Base-by-base conservation (phyloP, 257 asterid species). In the Anisodus tanguticus region DNA sequence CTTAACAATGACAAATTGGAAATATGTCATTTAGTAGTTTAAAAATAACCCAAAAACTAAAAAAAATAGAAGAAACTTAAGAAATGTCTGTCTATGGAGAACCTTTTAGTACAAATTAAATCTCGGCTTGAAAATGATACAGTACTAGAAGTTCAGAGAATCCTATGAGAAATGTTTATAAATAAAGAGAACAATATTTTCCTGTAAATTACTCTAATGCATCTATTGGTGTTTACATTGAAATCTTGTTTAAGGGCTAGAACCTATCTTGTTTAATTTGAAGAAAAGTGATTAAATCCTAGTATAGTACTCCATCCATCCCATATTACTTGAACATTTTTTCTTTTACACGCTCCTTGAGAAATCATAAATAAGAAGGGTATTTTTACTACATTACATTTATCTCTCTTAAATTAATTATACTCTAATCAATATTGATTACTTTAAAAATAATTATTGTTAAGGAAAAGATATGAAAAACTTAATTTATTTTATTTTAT, bases 181-280 rank as follows among this genome's bases (percentile, higher is more conserved):
- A 9, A 69, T 6, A 15, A 68, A 12, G 12, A 68, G 11, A 68
- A 15, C 6, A 3, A 37, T 68, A 68, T 37, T 68, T 68, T 68
- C 76, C 22, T 37, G 59, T 15, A 19, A 70, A 43, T 43, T 71
- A 71, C 79, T 71, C 79, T 71, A 47, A 72, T 72, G 54, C 53
- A 57, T 57, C 19, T 57, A 57, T 51, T 51, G 57, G 60, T 68
- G 39, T 71, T 43, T 70, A 22, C 22, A 70, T n/a, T 41, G 79
- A 19, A 17, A 8, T 70, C 76, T 67, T 67, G 9, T 67, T 67
- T 68, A 22, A 68, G 10, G 35, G 76, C 4, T 67, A 37, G 19
- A 67, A 67, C 76, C 51, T 11, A 16, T 35, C 8, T 66, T 66
- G n/a, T 39, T 16, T 15, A 68, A 6, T 68, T 68, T 39, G 12